Percentiles rank a stretch among this genome's conserved stretches.
Conservation (phyloP, 2,329 filamentous ascomycete genomes). For the Colletotrichum endophyticum region DNA sequence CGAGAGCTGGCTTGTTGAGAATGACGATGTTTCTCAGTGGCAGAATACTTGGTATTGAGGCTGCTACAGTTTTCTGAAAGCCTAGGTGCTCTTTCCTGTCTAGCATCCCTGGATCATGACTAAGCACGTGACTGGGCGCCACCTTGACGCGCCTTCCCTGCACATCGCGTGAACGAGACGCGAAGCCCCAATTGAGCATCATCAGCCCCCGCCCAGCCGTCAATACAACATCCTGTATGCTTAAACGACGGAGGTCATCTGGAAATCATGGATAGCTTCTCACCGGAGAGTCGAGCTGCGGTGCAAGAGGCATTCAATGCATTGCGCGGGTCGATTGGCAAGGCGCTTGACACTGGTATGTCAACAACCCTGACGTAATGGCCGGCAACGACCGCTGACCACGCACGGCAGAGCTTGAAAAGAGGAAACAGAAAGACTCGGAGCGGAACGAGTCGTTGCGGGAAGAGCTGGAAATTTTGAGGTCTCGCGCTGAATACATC, state of each 20-base stretch:
- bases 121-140: neutral
- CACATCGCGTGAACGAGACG: neutral
- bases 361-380: slow-evolving; percentile 23
- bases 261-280: slow-evolving; percentile 42
- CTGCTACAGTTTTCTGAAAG: no score
- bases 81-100: neutral
- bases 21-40: neutral
- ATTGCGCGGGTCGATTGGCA: slow-evolving; percentile 44
- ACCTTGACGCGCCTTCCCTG: neutral
- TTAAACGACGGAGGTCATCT: neutral
- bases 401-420: slow-evolving; percentile 28
- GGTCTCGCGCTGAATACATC: slow-evolving; percentile 31
- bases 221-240: neutral
- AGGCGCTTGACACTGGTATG: slow-evolving; percentile 40
- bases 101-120: neutral
- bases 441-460: neutral
- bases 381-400: slow-evolving; percentile 17
- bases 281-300: slow-evolving; percentile 40
- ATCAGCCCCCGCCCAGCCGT: neutral
- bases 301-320: slow-evolving; percentile 44
- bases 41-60: neutral
- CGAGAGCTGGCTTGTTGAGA: neutral
- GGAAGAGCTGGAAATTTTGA: slow-evolving; percentile 40
- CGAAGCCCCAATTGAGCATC: neutral
- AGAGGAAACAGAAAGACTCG: slow-evolving; percentile 16